Conservation (phyloP, 2,329 filamentous ascomycete species). For the Fusarium virguliforme region DNA sequence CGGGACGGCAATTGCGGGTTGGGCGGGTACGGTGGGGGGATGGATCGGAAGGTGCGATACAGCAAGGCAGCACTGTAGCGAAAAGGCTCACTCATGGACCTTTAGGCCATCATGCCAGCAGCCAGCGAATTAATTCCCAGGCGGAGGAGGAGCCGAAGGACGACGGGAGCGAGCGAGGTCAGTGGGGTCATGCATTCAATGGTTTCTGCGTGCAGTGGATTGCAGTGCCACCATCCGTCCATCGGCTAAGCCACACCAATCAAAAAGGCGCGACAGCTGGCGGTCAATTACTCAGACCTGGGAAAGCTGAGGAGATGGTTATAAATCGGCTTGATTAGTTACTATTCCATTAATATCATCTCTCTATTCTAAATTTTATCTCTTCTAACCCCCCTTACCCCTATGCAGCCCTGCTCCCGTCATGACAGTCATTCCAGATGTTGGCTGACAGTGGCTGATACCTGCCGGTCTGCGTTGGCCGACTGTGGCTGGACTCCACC, state of each 20-base stretch:
- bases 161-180: not conserved
- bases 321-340: not conserved
- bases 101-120: not conserved
- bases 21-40: slow-evolving; percentile 35
- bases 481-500: slow-evolving; percentile 13
- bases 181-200: slow-evolving; percentile 9
- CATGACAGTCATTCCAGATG: not conserved
- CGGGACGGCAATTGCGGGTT: slow-evolving; percentile 32
- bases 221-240: not conserved
- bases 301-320: not conserved
- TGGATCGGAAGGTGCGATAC: slow-evolving; percentile 37
- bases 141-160: not conserved
- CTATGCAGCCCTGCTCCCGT: not conserved
- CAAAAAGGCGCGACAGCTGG: not conserved
- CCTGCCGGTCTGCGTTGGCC: not conserved
- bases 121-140: not conserved
- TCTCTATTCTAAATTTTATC: not conserved
- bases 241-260: slow-evolving; percentile 8
- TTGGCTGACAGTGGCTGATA: slow-evolving; percentile 7
- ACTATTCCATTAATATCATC: not conserved
- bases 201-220: not conserved
- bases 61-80: slow-evolving; percentile 25
- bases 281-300: slow-evolving; percentile 7
- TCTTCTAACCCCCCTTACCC: not conserved
- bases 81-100: slow-evolving; percentile 1